These are phyloP conservation scores for Monocercomonoides exilis DNA, from an alignment of 78 protist species.

Conservation along the genomic window DNA sequence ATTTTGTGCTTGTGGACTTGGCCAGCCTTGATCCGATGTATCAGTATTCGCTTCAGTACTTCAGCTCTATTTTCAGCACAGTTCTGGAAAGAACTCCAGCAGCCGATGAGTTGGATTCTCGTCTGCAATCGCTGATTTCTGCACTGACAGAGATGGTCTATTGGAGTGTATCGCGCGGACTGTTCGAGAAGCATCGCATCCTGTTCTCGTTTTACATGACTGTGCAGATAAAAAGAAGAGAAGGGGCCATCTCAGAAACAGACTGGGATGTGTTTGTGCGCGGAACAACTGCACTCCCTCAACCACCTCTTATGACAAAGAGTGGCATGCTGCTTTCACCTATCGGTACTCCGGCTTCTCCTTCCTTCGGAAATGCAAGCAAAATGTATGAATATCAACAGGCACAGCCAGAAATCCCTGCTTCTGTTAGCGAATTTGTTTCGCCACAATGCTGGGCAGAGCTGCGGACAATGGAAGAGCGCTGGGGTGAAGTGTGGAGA, in stretches of 20 bases:
- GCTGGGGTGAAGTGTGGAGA: no score
- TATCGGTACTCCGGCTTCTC: no score
- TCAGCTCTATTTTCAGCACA: slow-evolving; percentile 29
- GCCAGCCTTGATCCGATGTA: slow-evolving; percentile 50
- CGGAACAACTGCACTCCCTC: no score
- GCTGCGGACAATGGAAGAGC: no score
- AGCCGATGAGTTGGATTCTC: neutral
- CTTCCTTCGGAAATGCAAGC: no score
- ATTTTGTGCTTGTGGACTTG: slow-evolving; percentile 55
- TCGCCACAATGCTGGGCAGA: no score
- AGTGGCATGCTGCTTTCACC: no score
- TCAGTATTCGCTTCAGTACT: slow-evolving; percentile 46
- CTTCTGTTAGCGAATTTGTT: no score
- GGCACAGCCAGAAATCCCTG: no score
- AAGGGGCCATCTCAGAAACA: neutral
- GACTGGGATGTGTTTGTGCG: slow-evolving; percentile 19
- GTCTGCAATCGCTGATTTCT: neutral
- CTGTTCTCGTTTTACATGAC: slow-evolving; percentile 42
- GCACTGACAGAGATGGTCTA: slow-evolving; percentile 31
- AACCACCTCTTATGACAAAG: no score
- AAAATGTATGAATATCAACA: no score
- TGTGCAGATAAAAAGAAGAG: neutral
- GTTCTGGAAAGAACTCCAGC: slow-evolving; percentile 8
- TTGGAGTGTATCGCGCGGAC: slow-evolving; percentile 46
- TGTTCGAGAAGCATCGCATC: slow-evolving; percentile 57